Base-by-base conservation (phyloP, 768 basidiomycete genomes). In the Coprinopsis sp. region DNA sequence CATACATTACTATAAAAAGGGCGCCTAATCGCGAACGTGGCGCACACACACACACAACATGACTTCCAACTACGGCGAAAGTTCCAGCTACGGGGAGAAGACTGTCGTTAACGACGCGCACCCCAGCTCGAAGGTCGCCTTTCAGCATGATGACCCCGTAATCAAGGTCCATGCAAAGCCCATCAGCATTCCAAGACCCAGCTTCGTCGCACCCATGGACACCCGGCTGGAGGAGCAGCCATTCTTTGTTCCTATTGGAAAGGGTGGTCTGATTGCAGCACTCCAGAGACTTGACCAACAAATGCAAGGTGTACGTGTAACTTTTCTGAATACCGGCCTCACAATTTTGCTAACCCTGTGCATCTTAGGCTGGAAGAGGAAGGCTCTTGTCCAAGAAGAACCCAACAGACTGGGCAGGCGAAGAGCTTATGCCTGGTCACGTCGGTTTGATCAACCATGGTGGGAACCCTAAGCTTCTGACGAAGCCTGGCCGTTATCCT, bases 401-500 rank as follows among this genome's bases (percentile, higher is more conserved):
- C 2, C 87, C 87, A 8, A 76, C 79, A 3, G 72, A 74, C 46
- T 88, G 87, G 85, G 74, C 77, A 38, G 87, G 87, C 11, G 69
- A 65, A 42, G 84, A 90, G 62, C 76, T 91, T 37, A 71, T 72
- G 24, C 90, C 87, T 2, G 89, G 90, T 24, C 68, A 66, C 51
- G 56, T 90, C 22, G 90, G 89, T 2, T 65, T 91, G 3, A 82
- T 90, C 51, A 88, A 84, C 59, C 85, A 90, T 58, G 89, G 88
- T 68, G 89, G 89, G 48, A 69, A 79, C 28, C 90, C 90, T 2
- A 88, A 89, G 66, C 58, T 91, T 30, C 58, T 91, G 38, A 83
- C 80, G 2, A 74, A 71, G 34, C 82, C 89, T 3, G 89, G 89
- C 24, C 81, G 85, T 7, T 91, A 91, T 55, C 87, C 90, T 18